These are phyloP conservation scores for Sistotremastrum suecicum DNA, from an alignment of 768 basidiomycete species.

Conservation along the genomic window DNA sequence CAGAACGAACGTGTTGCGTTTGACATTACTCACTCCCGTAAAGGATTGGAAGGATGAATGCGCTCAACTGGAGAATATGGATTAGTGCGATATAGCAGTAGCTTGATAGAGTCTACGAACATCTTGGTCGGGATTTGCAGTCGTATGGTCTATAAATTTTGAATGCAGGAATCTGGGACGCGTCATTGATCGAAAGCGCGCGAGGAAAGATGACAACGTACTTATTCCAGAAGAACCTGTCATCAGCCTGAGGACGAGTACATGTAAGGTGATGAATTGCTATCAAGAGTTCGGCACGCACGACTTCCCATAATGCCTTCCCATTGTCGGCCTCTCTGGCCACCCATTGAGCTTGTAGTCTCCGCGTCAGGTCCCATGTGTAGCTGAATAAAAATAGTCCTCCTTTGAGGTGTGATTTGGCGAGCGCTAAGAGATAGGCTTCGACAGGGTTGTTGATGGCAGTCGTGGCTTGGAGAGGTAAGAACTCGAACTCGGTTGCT, in stretches of 20 bases:
- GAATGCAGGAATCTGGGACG: conserved; percentile 35
- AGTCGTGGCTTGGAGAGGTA: conserved; percentile 66
- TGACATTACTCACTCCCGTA: conserved; percentile 69
- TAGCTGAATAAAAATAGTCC: conserved; percentile 89
- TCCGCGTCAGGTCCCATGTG: conserved; percentile 76
- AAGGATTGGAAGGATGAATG: conserved; percentile 84
- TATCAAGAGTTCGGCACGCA: conserved; percentile 21
- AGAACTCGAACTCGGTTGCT: conserved; percentile 81
- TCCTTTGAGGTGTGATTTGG: conserved; percentile 66
- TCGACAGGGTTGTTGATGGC: conserved; percentile 66
- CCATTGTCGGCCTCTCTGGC: conserved; percentile 33
- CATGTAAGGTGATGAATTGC: not conserved
- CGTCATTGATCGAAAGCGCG: conserved; percentile 2
- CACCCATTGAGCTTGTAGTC: conserved; percentile 72
- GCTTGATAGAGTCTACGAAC: conserved; percentile 27
- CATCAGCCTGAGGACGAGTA: conserved; percentile 51
- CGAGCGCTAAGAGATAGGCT: conserved; percentile 71
- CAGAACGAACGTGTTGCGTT: not conserved
- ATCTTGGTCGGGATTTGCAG: conserved; percentile 41
- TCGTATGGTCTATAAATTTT: conserved; percentile 43
- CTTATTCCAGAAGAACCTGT: conserved; percentile 98
- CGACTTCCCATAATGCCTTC: conserved; percentile 65
- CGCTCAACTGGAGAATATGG: conserved; percentile 44
- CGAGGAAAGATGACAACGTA: conserved; percentile 13
- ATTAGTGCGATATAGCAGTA: conserved; percentile 2